Percentiles rank a stretch among this genome's conserved stretches.
These are phyloP conservation scores for Globisporangium sylvaticum DNA, from an alignment of 352 stramenopile species.

Conservation along the genomic window DNA sequence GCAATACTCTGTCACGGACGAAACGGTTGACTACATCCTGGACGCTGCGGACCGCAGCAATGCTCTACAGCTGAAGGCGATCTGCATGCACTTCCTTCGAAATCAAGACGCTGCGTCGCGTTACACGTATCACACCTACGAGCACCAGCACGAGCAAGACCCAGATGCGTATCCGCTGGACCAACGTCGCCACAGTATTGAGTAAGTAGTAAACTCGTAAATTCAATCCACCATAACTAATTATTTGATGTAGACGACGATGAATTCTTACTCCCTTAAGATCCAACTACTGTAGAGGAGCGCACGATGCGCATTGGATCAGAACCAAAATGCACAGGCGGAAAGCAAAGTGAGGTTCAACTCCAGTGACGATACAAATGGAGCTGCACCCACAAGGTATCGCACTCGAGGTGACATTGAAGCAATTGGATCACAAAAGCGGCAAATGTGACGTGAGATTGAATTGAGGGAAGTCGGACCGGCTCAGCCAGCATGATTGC, in stretches of 20 bases:
- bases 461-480: too few relatives aligned
- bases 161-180: constrained; percentile 1
- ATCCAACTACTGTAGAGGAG: too few relatives aligned
- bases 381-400: neutral
- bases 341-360: neutral
- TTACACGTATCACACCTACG: constrained; percentile 9
- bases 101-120: constrained; percentile 46
- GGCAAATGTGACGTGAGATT: too few relatives aligned
- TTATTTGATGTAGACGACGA: neutral
- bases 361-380: neutral
- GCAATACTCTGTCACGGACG: constrained; percentile 70
- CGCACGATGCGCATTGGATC: neutral
- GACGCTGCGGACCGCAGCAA: constrained; percentile 90
- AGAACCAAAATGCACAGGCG: neutral
- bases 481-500: neutral
- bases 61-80: constrained; percentile 84
- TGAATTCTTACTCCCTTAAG: neutral
- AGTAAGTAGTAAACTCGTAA: neutral
- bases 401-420: neutral
- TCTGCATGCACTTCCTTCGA: constrained; percentile 91
- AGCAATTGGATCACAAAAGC: neutral
- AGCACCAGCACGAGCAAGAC: constrained; percentile 13
- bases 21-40: constrained; percentile 87
- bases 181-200: constrained; percentile 16
- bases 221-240: neutral